Percentiles rank a stretch among this genome's conserved stretches.
Evolutionary conservation across 192 early-diverging fungal genomes (phyloP).

Genomic region (Coemansia sp.): DNA sequence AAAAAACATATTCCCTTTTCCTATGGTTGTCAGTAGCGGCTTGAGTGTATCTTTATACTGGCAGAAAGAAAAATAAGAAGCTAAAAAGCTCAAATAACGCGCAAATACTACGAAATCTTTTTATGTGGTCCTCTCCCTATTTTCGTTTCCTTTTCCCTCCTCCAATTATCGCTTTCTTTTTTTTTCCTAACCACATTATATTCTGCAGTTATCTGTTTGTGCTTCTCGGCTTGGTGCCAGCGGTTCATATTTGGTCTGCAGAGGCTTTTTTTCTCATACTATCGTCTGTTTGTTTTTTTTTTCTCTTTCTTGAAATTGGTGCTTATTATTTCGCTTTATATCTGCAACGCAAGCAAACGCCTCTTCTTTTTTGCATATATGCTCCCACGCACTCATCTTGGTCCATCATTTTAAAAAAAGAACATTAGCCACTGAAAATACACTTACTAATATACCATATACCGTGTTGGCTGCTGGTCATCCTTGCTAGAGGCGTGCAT

Average conservation of each 20-base stretch:
- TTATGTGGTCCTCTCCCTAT: conserved; percentile 2
- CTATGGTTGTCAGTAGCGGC: neutral
- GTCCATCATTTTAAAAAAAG: neutral
- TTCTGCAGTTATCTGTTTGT: conserved; percentile 3
- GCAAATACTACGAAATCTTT: conserved; percentile 1
- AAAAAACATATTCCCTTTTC: neutral
- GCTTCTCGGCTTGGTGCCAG: conserved; percentile 13
- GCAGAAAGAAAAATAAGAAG: neutral
- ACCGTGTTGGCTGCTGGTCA: neutral
- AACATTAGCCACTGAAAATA: neutral
- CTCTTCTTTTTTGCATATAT: neutral
- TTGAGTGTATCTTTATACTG: neutral
- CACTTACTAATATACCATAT: neutral
- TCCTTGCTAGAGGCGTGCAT: neutral
- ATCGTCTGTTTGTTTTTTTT: neutral
- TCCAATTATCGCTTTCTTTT: neutral
- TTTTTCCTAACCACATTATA: conserved; percentile 3
- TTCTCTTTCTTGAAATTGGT: neutral
- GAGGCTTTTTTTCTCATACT: conserved; percentile 9
- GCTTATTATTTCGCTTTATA: neutral
- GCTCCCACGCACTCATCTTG: conserved; percentile 1
- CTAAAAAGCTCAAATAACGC: neutral
- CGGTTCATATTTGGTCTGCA: conserved; percentile 7
- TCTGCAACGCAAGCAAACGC: neutral
- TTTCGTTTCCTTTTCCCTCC: conserved; percentile 13